Conservation (phyloP, 2,329 filamentous ascomycete species). For the Sphaerulina vaccinii region DNA sequence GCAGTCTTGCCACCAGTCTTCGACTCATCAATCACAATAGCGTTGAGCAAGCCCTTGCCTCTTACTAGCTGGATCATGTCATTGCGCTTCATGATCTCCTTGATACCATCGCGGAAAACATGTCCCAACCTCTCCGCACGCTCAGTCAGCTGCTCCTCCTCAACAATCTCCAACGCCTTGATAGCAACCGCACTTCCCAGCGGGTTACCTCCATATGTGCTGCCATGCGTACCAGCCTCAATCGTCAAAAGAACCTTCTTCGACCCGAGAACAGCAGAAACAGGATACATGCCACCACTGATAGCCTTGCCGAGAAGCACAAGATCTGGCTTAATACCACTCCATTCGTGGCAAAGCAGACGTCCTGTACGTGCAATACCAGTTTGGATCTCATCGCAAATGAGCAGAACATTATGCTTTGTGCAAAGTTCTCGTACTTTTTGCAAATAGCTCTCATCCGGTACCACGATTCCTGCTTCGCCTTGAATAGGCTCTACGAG, state of each 20-base stretch:
- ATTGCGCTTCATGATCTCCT: slow-evolving; percentile 62
- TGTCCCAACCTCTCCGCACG: slow-evolving; percentile 78
- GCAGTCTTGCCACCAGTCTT: slow-evolving; percentile 82
- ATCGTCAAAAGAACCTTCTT: slow-evolving; percentile 94
- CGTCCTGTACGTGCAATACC: slow-evolving; percentile 93
- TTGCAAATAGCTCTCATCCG: slow-evolving; percentile 81
- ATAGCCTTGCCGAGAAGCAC: slow-evolving; percentile 96
- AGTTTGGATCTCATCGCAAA: slow-evolving; percentile 98
- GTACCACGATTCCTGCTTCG: slow-evolving; percentile 94
- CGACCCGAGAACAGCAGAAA: slow-evolving; percentile 83
- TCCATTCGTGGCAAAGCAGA: slow-evolving; percentile 93
- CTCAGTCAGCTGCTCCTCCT: slow-evolving; percentile 85
- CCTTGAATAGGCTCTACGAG: slow-evolving; percentile 96
- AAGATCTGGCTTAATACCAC: slow-evolving; percentile 90
- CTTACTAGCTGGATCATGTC: slow-evolving; percentile 80
- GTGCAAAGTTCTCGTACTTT: slow-evolving; percentile 82
- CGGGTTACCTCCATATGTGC: slow-evolving; percentile 97
- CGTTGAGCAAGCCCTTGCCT: slow-evolving; percentile 92
- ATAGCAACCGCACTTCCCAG: slow-evolving; percentile 94
- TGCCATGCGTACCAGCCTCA: slow-evolving; percentile 94
- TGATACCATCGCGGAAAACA: slow-evolving; percentile 76
- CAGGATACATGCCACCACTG: slow-evolving; percentile 98
- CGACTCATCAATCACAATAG: slow-evolving; percentile 89
- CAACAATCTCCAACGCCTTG: slow-evolving; percentile 86
- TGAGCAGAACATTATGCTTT: slow-evolving; percentile 91